A percentile compares a stretch with the other conserved stretches of the same genome.
Evolutionary conservation across 495 filamentous ascomycete genomes (phyloP).

Genomic region (Annulohypoxylon moriforme): DNA sequence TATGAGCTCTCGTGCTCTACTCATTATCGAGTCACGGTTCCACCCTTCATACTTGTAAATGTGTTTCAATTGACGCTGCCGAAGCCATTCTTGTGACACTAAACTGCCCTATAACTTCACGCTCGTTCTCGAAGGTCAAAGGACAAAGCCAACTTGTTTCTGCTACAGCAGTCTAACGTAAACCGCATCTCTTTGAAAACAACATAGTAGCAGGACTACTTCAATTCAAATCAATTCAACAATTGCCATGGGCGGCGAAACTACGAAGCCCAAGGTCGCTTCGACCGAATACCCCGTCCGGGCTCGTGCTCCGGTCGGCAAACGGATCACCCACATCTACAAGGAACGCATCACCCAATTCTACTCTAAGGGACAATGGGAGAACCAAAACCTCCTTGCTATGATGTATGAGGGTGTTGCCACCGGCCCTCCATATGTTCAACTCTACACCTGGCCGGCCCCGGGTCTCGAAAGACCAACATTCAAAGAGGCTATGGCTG

Average conservation of each 20-base stretch:
- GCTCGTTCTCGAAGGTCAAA: constrained; percentile 3
- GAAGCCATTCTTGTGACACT: constrained; percentile 8
- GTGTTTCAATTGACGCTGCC: constrained; percentile 7
- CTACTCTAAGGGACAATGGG: constrained; percentile 83
- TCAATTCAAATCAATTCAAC: constrained; percentile 3
- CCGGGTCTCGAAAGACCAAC: constrained; percentile 81
- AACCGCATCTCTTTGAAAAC: constrained; percentile 8
- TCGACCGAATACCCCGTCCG: constrained; percentile 58
- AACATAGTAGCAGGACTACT: neutral
- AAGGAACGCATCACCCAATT: constrained; percentile 85
- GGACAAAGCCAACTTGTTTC: neutral
- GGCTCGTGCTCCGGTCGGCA: constrained; percentile 69
- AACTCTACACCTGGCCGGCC: constrained; percentile 87
- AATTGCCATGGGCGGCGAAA: constrained; percentile 56
- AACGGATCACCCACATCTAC: constrained; percentile 89
- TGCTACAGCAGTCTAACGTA: constrained; percentile 21
- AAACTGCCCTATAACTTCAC: neutral
- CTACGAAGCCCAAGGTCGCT: constrained; percentile 44
- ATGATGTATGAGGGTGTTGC: constrained; percentile 81
- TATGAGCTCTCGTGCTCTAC: constrained; percentile 9
- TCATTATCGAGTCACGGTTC: constrained; percentile 13
- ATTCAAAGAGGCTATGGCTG: constrained; percentile 88
- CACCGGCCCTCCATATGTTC: constrained; percentile 78
- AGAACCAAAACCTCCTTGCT: constrained; percentile 76
- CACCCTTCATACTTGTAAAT: constrained; percentile 19